Evolutionary conservation across 1,284 basidiomycete genomes (phyloP).

Genomic region (Fomitopsis palustris): DNA sequence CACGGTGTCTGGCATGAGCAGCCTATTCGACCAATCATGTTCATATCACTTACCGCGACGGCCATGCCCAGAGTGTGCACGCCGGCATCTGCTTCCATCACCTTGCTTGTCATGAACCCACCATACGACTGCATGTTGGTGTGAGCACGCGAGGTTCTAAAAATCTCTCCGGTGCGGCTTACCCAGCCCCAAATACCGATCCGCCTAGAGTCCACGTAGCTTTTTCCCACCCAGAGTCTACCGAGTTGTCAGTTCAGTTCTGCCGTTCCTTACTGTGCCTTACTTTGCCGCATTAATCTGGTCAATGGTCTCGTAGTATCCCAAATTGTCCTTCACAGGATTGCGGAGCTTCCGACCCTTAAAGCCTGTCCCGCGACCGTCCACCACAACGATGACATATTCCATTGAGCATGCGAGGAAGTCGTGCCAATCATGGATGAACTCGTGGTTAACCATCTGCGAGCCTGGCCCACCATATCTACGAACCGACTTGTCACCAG

Average conservation of each 20-base stretch:
- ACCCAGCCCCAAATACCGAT: slow-evolving; percentile 98
- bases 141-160: not conserved
- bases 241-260: not conserved
- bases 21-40: not conserved
- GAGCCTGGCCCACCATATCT: slow-evolving; percentile 91
- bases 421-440: slow-evolving; percentile 79
- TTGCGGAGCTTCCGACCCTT: slow-evolving; percentile 83
- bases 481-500: not conserved
- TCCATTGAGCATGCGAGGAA: slow-evolving; percentile 81
- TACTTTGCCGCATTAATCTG: slow-evolving; percentile 84
- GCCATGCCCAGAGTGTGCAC: slow-evolving; percentile 88
- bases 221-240: slow-evolving; percentile 72
- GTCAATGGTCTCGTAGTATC: slow-evolving; percentile 83
- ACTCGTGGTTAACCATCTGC: slow-evolving; percentile 71
- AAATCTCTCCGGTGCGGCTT: slow-evolving; percentile 26
- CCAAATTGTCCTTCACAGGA: slow-evolving; percentile 81
- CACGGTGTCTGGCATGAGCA: not conserved
- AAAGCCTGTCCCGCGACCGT: slow-evolving; percentile 93
- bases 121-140: slow-evolving; percentile 71
- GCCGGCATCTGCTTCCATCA: slow-evolving; percentile 82
- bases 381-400: slow-evolving; percentile 86
- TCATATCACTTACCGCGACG: slow-evolving; percentile 57
- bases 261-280: slow-evolving; percentile 21
- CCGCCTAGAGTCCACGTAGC: slow-evolving; percentile 75
- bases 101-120: slow-evolving; percentile 90